Evolutionary conservation across 495 filamentous ascomycete species (phyloP), one percentile per base, ranked within the genome.

Genomic region (Pyronema domesticum): DNA sequence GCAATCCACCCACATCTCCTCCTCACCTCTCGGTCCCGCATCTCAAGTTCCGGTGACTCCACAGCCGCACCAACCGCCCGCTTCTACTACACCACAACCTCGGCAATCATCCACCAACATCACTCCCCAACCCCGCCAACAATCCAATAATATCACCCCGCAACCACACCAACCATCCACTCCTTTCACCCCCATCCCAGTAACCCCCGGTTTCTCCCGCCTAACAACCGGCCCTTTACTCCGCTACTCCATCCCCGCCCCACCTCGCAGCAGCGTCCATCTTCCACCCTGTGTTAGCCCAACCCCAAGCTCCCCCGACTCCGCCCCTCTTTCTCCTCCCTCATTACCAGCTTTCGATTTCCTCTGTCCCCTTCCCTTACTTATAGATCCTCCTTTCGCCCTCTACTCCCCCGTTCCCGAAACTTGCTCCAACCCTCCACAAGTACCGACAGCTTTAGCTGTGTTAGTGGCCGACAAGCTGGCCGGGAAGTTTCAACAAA

Each of bases 401-500:
- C 8, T 64, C 34, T 23, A 60, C 43, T 59, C 56, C 46, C 60
- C 60, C 8, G 4, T 30, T 6, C 60, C 60, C 0, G 37, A 10
- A 7, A 63, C 60, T n/a, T 45, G 37, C 18, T 63, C 60, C 3
- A 53, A 53, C 9, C 60, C 60, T 0, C 48, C 50, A 40, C 53
- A 56, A 33, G 49, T 63, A 47, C 55, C 60, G 10, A 30, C 7
- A 6, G 50, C 52, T 23, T 46, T 63, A 15, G 30, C 17, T 7
- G 54, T 51, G 1, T 35, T 63, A 18, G 60, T 53, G 7, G 37
- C 52, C 33, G 40, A 45, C n/a, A 53, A 39, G 13, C n/a, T 63
- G 19, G 17, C 51, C 13, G 50, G 49, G 9, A 62, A 57, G 8
- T 63, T 63, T 17, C 60, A 56, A 52, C 53, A 37, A n/a, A 60